Evolutionary conservation across 1,284 basidiomycete genomes (phyloP), one percentile per base, ranked within the genome.

Genomic region (Neolentinus lepideus): DNA sequence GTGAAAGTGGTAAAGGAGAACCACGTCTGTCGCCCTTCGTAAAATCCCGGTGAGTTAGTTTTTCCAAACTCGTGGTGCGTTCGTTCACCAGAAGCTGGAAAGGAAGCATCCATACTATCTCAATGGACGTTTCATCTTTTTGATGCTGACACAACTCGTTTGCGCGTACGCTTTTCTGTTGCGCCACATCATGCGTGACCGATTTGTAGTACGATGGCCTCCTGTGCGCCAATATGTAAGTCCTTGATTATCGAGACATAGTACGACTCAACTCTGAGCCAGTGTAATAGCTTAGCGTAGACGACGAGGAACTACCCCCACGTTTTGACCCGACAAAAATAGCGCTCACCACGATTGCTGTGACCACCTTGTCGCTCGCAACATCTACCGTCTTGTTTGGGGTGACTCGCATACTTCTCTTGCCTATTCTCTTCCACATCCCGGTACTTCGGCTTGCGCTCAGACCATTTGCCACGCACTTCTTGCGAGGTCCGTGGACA

Each of bases 81-180:
- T 29, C 26, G 21, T 14, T 19, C 35, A 21, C 22, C 35, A 31
- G 47, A n/a, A 27, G 24, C 53, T 54, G 51, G 26, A 54, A 59
- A 88, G 86, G 63, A 86, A 84, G 65, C 83, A 88, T 59, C 84
- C 85, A 1, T 79, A 81, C 61, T 84, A 86, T 64, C 71, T 89
- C 43, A 87, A 87, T 56, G 84, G 84, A 0, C 78, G 79, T 19
- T 68, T 85, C 2, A 58, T 88, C 16, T 87, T 84, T 63, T 63
- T 88, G 2, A 51, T 82, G 19, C 60, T 78, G 33, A 75, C 81
- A 0, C 85, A 88, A 61, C 12, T 76, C 1, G 69, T 69, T 43
- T 61, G 77, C 2, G 78, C 80, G 0, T 51, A 69, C 9, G 69
- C 72, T 2, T 86, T 78, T 58, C 66, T 75, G 2, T 61, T 82